Evolutionary conservation across 345 rosid genomes (phyloP).

Genomic region (Schrenkiella parvula): DNA sequence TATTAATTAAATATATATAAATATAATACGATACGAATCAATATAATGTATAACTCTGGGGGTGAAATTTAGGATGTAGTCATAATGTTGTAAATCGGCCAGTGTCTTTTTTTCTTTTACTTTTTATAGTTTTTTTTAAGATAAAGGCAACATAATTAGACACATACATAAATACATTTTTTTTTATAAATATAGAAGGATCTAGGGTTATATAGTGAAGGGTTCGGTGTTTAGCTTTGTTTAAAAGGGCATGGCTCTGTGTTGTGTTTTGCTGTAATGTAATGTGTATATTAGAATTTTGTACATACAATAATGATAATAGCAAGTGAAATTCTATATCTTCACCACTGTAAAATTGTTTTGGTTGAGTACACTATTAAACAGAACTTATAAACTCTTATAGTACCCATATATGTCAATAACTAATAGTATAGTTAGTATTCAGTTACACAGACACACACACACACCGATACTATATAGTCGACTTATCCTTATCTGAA

Average conservation of each 20-base stretch:
- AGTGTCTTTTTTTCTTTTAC: background rate
- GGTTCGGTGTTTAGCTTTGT: conserved; percentile 8
- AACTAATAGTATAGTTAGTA: too few species aligned
- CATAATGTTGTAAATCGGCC: conserved; percentile 32
- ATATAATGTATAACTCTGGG: conserved; percentile 1
- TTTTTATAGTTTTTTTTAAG: background rate
- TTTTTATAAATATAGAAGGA: conserved; percentile 6
- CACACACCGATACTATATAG: too few species aligned
- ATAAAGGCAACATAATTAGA: conserved; percentile 14
- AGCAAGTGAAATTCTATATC: background rate
- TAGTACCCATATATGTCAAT: too few species aligned
- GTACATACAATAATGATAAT: conserved; percentile 23
- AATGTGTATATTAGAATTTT: conserved; percentile 27
- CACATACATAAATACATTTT: conserved; percentile 29
- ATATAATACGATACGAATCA: conserved; percentile 2
- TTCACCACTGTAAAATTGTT: too few species aligned
- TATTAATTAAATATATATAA: conserved; percentile 14
- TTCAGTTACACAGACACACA: too few species aligned
- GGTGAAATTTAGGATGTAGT: conserved; percentile 31
- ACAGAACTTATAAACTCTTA: too few species aligned
- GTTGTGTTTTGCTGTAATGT: conserved; percentile 1
- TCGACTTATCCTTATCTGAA: background rate
- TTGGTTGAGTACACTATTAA: too few species aligned
- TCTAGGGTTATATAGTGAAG: conserved; percentile 19
- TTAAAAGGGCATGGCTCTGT: background rate